These are phyloP conservation scores for Glomus cerebriforme DNA, from an alignment of 192 early-diverging fungal genomes.

Conservation along the genomic window DNA sequence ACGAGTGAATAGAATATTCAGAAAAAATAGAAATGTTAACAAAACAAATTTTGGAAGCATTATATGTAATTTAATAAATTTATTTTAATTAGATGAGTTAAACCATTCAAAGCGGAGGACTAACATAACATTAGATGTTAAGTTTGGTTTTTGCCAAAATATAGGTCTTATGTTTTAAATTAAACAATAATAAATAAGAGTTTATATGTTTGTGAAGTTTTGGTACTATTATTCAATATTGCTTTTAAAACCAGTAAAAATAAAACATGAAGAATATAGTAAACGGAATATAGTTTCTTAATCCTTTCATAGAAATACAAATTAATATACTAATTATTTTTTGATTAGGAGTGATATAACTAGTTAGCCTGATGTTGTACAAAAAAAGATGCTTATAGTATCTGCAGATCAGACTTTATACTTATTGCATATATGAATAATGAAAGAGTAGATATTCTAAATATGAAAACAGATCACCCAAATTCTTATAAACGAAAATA, in stretches of 20 bases:
- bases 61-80: slow-evolving; percentile 12
- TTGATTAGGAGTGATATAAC: neutral
- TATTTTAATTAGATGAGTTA: neutral
- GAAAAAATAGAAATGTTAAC: neutral
- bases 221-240: slow-evolving; percentile 12
- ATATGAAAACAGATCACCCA: neutral
- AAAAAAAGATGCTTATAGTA: neutral
- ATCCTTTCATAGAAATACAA: neutral
- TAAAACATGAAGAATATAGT: neutral
- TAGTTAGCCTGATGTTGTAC: slow-evolving; percentile 4
- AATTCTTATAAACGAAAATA: slow-evolving; percentile 6
- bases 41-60: slow-evolving; percentile 12
- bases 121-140: slow-evolving; percentile 8
- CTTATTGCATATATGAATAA: slow-evolving; percentile 1
- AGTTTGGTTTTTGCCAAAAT: slow-evolving; percentile 12
- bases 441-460: slow-evolving; percentile 2
- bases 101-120: neutral
- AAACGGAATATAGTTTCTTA: neutral
- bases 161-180: slow-evolving; percentile 11
- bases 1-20: neutral
- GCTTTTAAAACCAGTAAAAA: neutral
- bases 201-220: slow-evolving; percentile 23
- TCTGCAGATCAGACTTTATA: neutral
- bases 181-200: slow-evolving; percentile 15
- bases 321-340: no score